Conservation (phyloP, 345 rosid genomes). For the Citrus maxima region DNA sequence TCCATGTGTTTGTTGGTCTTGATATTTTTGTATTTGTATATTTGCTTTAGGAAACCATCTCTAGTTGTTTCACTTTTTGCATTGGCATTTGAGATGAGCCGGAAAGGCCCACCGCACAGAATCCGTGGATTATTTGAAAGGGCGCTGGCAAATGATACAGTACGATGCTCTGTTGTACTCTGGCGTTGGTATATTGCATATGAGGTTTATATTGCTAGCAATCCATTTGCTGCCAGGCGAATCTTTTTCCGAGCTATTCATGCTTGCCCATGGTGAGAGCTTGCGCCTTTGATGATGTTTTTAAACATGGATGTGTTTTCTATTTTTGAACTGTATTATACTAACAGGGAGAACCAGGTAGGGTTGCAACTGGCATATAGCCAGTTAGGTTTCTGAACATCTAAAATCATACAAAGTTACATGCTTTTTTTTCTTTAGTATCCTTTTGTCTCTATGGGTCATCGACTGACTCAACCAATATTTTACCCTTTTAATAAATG, state of each 20-base stretch:
- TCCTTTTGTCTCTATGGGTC: too few species aligned
- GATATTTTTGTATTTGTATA: slow-evolving; percentile 10
- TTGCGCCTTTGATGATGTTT: neutral
- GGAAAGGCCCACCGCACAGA: slow-evolving; percentile 66
- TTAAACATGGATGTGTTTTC: neutral
- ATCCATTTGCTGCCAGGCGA: slow-evolving; percentile 68
- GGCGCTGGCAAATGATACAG: slow-evolving; percentile 61
- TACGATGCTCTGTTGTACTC: slow-evolving; percentile 57
- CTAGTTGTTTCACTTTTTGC: slow-evolving; percentile 72
- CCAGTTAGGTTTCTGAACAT: neutral
- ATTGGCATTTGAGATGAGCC: slow-evolving; percentile 69
- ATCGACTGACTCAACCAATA: too few species aligned
- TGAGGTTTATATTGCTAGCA: slow-evolving; percentile 56
- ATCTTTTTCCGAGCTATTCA: slow-evolving; percentile 89
- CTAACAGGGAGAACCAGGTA: neutral
- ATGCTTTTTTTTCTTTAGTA: neutral
- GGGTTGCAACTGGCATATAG: neutral
- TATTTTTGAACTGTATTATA: neutral
- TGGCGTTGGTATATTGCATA: slow-evolving; percentile 92
- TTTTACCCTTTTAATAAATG: too few species aligned
- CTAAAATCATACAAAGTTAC: neutral
- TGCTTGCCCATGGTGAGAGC: slow-evolving; percentile 85
- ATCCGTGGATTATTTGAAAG: slow-evolving; percentile 86
- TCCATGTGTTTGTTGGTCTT: neutral
- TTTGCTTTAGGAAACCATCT: slow-evolving; percentile 62